Evolutionary conservation across 805 yeast genomes (phyloP).

Genomic region (Kazachstania viticola): DNA sequence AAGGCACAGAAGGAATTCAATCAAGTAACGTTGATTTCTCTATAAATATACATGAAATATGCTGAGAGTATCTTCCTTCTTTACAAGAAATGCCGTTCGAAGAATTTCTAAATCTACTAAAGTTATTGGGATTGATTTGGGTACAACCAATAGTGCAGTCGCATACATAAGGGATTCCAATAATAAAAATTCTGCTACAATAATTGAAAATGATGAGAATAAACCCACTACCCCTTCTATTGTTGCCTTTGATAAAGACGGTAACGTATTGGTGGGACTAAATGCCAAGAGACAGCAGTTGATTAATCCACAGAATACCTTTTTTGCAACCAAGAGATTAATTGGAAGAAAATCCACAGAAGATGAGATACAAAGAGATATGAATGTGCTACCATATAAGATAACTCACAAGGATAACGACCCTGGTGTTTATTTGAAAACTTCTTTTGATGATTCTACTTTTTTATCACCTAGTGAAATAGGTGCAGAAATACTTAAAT

Average conservation of each 20-base stretch:
- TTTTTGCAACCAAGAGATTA: conserved; percentile 71
- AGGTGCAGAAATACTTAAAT: conserved; percentile 50
- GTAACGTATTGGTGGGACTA: conserved; percentile 42
- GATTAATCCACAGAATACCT: conserved; percentile 65
- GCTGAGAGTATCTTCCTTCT: no score
- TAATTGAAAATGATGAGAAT: conserved; percentile 65
- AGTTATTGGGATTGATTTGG: conserved; percentile 73
- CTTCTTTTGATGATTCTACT: conserved; percentile 28
- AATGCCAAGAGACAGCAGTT: conserved; percentile 71
- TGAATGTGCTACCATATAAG: conserved; percentile 49
- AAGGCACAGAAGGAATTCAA: no score
- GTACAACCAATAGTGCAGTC: conserved; percentile 81
- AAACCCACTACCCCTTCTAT: conserved; percentile 71
- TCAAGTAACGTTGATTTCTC: no score
- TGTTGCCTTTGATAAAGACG: conserved; percentile 46
- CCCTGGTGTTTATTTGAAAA: conserved; percentile 61
- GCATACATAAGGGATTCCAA: conserved; percentile 34
- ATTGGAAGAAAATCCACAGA: conserved; percentile 66
- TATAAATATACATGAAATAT: no score
- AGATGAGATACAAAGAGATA: conserved; percentile 57
- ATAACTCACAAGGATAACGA: conserved; percentile 41
- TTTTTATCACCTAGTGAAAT: conserved; percentile 59
- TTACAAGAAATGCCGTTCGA: no score
- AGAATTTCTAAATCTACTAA: no score
- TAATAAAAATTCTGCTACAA: conserved; percentile 53